Percentiles rank a stretch among this genome's conserved stretches.
phyloP scores from a whole-genome alignment of 129 eudicot genomes.

The Heracleum sosnowskyi region DNA sequence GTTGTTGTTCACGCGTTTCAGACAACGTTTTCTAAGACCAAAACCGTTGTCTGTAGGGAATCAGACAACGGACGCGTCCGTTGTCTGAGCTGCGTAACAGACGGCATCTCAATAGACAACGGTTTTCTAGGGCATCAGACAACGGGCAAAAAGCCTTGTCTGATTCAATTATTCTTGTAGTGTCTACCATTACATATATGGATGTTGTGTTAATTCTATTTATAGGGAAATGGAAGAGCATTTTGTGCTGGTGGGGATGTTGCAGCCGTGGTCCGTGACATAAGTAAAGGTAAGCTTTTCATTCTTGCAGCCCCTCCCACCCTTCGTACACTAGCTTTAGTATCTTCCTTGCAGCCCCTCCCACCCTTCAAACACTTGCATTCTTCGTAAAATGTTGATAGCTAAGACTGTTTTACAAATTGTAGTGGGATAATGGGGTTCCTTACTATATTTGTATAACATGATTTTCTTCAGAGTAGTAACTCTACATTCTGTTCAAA shows the following conservation, averaged over 20 bases:
- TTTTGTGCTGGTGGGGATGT: constrained; percentile 99
- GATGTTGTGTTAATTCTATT: not conserved
- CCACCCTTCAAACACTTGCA: not conserved
- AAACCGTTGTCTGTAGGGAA: no score
- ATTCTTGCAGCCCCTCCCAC: no score
- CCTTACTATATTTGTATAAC: not conserved
- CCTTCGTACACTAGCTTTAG: no score
- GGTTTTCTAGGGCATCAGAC: no score
- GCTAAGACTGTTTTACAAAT: not conserved
- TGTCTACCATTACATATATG: no score
- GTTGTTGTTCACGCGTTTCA: no score
- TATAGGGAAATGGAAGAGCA: constrained; percentile 85
- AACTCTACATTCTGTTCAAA: not conserved
- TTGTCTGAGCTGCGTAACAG: no score
- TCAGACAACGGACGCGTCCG: no score
- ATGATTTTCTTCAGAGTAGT: not conserved
- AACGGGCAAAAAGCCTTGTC: no score
- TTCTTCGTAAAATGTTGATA: not conserved
- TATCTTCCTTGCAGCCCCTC: not conserved
- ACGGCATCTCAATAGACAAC: no score
- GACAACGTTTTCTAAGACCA: no score
- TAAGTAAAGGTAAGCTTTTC: constrained; percentile 62
- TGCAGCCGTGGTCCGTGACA: constrained; percentile 57
- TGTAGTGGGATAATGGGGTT: not conserved
- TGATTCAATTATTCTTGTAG: no score